Base-by-base conservation (phyloP, 176 grass and related monocot genomes). In the Poa pratensis region DNA sequence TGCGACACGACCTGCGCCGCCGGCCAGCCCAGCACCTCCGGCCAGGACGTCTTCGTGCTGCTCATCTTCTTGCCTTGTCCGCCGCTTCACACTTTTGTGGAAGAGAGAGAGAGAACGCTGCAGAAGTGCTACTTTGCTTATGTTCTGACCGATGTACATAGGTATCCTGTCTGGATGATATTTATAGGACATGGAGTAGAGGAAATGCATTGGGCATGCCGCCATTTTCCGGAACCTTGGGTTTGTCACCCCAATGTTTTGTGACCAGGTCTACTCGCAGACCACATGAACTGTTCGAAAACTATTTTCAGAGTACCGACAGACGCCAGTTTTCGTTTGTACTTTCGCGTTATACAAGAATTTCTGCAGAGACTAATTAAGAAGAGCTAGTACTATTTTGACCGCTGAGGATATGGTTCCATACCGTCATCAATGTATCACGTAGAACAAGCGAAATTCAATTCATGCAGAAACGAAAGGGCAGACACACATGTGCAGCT, bases 1-100 rank as follows among this genome's bases (percentile, higher is more conserved):
- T 68, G 61, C 18, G 40, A 28, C 40, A 60, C 62, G 9, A 62
- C 62, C 43, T 49, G 40, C 18, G 24, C 18, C 58, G 57, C 77
- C 77, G 59, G 54, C 60, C 62, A 60, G 26, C 61, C 61, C 18
- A 52, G 6, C 45, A 80, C 77, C 77, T 80, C 77, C 40, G 77
- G 59, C 77, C 77, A 80, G 2, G 77, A 80, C 16, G 77, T 27
- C 77, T 80, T 80, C 9, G 34, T 35, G 55, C 6, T 13, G 77
- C 77, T 78, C 76, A 78, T 78, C 19, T 40, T 76, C 51, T 20
- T 1, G 8, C 0, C 7, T 37, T 35, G 18, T 18, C 37, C 57
- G 22, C 57, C n/a, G 20, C n/a, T 10, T 60, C n/a, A 23, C 19
- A 58, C 7, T 3, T 22, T n/a, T n/a, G n/a, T n/a, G n/a, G n/a